Conservation (phyloP, 305 asterid species). For the Fraxinus paxiana region DNA sequence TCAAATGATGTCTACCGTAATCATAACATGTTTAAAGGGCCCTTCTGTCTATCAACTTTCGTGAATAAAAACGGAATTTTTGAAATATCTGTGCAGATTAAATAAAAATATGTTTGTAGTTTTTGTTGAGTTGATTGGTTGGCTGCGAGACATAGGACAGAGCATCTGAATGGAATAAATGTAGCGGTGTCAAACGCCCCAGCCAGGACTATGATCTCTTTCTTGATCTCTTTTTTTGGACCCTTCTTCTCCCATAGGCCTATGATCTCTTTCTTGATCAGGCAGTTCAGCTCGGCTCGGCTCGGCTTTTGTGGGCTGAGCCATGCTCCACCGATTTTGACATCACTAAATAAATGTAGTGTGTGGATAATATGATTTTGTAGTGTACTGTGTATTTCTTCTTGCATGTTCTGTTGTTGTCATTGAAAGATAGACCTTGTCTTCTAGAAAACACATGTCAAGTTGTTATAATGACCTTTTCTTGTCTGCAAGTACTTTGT, state of each 20-base stretch:
- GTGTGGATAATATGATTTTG: not conserved
- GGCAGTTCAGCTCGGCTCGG: not conserved
- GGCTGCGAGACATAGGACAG: conserved; percentile 9
- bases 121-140: conserved; percentile 10
- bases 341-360: not conserved
- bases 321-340: not conserved
- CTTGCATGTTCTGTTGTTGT: conserved; percentile 25
- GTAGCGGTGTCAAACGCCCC: conserved; percentile 14
- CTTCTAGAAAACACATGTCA: conserved; percentile 11
- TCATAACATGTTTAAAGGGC: conserved; percentile 21
- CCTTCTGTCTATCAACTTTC: conserved; percentile 18
- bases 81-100: conserved; percentile 8
- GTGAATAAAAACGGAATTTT: conserved; percentile 20
- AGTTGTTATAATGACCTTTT: not conserved
- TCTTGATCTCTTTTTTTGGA: not conserved
- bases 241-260: not conserved
- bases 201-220: not conserved
- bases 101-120: conserved; percentile 7
- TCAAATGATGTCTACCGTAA: conserved; percentile 38
- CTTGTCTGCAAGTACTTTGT: conserved; percentile 18
- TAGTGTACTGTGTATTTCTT: conserved; percentile 16
- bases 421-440: conserved; percentile 27
- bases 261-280: not conserved
- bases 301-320: not conserved
- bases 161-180: conserved; percentile 17